Conservation (phyloP, 441 rosid species). For the Sinapis alba region DNA sequence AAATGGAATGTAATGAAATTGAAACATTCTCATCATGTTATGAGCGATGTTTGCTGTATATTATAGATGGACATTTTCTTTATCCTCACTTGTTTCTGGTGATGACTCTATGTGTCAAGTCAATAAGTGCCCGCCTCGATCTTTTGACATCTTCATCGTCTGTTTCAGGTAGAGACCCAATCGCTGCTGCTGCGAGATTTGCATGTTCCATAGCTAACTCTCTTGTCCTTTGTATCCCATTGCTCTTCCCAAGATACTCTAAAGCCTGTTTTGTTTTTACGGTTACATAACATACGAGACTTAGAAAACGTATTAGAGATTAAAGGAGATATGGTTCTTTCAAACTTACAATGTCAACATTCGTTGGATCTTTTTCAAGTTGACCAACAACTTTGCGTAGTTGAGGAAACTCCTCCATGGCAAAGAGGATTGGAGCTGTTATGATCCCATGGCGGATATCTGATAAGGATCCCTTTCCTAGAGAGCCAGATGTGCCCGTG, state of each 20-base stretch:
- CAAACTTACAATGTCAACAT: slow-evolving; percentile 71
- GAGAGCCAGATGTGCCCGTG: slow-evolving; percentile 90
- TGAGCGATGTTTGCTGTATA: slow-evolving; percentile 11
- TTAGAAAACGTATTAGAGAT: neutral
- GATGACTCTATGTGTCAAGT: slow-evolving; percentile 78
- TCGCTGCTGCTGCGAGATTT: slow-evolving; percentile 67
- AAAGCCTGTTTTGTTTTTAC: slow-evolving; percentile 53
- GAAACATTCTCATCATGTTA: slow-evolving; percentile 18
- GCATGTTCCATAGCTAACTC: slow-evolving; percentile 83
- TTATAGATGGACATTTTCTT: neutral
- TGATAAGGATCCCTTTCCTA: slow-evolving; percentile 93
- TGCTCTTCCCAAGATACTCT: slow-evolving; percentile 85
- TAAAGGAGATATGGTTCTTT: neutral
- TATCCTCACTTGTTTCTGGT: slow-evolving; percentile 65
- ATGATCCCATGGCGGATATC: slow-evolving; percentile 88
- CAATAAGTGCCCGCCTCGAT: slow-evolving; percentile 82
- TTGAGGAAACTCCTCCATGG: slow-evolving; percentile 90
- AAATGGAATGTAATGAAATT: slow-evolving; percentile 34
- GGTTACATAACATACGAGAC: neutral
- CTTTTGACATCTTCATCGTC: slow-evolving; percentile 65
- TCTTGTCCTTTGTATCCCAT: slow-evolving; percentile 77
- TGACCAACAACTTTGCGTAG: slow-evolving; percentile 56
- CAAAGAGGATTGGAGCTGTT: slow-evolving; percentile 89
- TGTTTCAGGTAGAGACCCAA: slow-evolving; percentile 74
- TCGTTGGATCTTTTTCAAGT: slow-evolving; percentile 63